phyloP scores from a whole-genome alignment of 176 grass and related monocot genomes.

The Otatea glauca region DNA sequence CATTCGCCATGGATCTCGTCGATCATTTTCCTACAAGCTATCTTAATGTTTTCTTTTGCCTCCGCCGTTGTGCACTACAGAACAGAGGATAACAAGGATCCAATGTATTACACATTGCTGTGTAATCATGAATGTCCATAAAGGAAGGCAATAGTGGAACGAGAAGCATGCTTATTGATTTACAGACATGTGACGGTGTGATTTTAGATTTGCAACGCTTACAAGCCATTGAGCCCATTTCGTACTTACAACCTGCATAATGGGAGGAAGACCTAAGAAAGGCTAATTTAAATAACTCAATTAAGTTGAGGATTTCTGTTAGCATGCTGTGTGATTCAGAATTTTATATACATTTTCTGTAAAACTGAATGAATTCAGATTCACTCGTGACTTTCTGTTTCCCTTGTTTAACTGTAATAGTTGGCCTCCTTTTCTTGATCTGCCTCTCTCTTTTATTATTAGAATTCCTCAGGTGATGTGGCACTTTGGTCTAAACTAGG shows the following conservation, averaged over 20 bases:
- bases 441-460: constrained; percentile 2
- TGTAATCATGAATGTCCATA: constrained; percentile 15
- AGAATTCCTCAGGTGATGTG: constrained; percentile 28
- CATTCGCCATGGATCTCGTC: not conserved
- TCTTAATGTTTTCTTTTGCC: not conserved
- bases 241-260: constrained; percentile 13
- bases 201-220: not conserved
- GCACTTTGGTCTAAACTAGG: constrained; percentile 34
- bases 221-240: constrained; percentile 16
- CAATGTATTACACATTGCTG: not conserved
- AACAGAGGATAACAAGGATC: not conserved
- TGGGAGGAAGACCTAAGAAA: constrained; percentile 28
- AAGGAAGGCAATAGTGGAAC: not conserved
- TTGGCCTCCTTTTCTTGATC: not conserved
- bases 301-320: not conserved
- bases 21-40: constrained; percentile 1
- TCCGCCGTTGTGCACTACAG: not conserved
- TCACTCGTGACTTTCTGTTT: not conserved
- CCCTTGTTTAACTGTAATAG: not conserved
- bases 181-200: constrained; percentile 1
- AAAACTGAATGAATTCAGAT: not conserved
- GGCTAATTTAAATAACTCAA: constrained; percentile 30
- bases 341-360: not conserved
- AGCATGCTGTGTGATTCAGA: constrained; percentile 7
- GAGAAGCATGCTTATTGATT: constrained; percentile 24